These are phyloP conservation scores for Oemleria cerasiformis DNA, from an alignment of 306 rosid species.

Conservation along the genomic window DNA sequence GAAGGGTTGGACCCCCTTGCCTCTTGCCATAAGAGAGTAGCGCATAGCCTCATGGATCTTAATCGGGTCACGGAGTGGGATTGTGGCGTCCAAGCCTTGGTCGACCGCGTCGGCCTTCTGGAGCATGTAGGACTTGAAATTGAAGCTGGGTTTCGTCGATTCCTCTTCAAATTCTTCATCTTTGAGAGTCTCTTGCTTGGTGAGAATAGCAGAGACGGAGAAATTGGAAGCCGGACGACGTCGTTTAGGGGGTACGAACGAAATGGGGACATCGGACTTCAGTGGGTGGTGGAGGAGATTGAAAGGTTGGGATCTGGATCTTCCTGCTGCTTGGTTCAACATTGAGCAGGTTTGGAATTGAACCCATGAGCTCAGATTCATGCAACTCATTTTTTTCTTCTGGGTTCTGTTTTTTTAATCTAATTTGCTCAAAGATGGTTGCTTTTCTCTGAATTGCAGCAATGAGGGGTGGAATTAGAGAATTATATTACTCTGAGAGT, in stretches of 20 bases:
- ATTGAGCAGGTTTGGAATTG: too few relatives aligned
- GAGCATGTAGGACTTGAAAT: too few relatives aligned
- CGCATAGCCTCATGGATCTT: constrained; percentile 74
- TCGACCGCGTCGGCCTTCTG: constrained; percentile 46
- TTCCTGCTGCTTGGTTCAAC: constrained; percentile 36
- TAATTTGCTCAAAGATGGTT: too few relatives aligned
- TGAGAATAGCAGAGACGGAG: constrained; percentile 35
- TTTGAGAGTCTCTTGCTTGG: constrained; percentile 25
- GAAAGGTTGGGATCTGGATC: constrained; percentile 32
- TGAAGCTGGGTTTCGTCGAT: too few relatives aligned
- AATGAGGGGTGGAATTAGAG: background rate
- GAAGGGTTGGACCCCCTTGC: constrained; percentile 66
- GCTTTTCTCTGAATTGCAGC: background rate
- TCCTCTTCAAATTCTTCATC: too few relatives aligned
- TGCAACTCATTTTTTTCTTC: too few relatives aligned
- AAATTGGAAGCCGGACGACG: constrained; percentile 8
- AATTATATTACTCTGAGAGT: background rate
- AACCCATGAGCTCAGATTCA: too few relatives aligned
- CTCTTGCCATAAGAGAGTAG: constrained; percentile 78
- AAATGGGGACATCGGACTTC: constrained; percentile 17
- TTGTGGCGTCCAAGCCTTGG: constrained; percentile 52
- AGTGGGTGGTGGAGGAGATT: constrained; percentile 19
- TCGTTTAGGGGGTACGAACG: constrained; percentile 11
- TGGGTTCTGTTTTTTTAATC: too few relatives aligned
- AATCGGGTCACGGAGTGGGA: constrained; percentile 44